phyloP scores from a whole-genome alignment of 805 yeast species.

The Priceomyces melissophilus region DNA sequence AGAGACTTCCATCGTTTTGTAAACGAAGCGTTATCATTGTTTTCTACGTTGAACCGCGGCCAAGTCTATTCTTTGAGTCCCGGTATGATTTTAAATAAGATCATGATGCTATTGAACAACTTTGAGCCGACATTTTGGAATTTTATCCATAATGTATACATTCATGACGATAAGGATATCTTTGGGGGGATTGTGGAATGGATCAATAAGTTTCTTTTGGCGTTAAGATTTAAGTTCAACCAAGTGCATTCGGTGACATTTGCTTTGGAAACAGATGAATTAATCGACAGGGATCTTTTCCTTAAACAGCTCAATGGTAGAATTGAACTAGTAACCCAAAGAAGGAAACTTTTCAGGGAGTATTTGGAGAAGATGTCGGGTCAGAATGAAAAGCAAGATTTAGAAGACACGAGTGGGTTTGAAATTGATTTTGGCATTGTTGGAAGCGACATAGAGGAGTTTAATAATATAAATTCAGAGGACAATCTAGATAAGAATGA shows the following conservation, averaged over 20 bases:
- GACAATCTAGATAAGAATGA: constrained; percentile 9
- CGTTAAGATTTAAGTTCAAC: constrained; percentile 59
- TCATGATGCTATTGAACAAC: constrained; percentile 61
- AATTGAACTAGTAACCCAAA: constrained; percentile 32
- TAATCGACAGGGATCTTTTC: constrained; percentile 31
- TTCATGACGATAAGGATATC: constrained; percentile 67
- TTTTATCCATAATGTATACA: constrained; percentile 78
- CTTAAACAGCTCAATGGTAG: constrained; percentile 38
- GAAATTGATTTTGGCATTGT: constrained; percentile 35
- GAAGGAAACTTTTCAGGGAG: constrained; percentile 36
- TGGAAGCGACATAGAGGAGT: constrained; percentile 41
- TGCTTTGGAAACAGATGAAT: constrained; percentile 31
- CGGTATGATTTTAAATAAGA: constrained; percentile 61
- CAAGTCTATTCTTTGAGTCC: constrained; percentile 46
- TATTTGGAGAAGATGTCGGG: constrained; percentile 22
- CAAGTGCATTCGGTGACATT: constrained; percentile 39
- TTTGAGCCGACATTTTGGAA: constrained; percentile 71
- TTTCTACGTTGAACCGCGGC: constrained; percentile 55
- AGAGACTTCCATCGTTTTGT: constrained; percentile 34
- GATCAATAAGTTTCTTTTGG: constrained; percentile 63
- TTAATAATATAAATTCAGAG: constrained; percentile 28
- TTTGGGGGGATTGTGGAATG: constrained; percentile 72
- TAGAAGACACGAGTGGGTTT: constrained; percentile 20
- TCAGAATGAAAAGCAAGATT: constrained; percentile 20
- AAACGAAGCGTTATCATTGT: constrained; percentile 60